Base-by-base conservation (phyloP, 2,329 filamentous ascomycete species). In the Phialophora macrospora region DNA sequence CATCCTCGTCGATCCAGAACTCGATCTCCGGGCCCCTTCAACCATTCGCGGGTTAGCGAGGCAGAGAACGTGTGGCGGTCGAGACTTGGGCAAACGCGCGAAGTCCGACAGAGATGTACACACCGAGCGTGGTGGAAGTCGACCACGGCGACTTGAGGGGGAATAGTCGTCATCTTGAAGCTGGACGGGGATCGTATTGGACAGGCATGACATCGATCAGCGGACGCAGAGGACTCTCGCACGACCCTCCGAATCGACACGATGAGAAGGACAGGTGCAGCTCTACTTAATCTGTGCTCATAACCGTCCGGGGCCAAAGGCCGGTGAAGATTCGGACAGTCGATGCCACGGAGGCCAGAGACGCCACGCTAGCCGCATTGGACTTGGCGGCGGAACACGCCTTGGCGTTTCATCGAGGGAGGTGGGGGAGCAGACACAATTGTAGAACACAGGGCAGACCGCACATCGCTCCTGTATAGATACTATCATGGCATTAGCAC, bases 21-120 rank as follows among this genome's bases (percentile, higher is more conserved):
- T 98, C 93, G 63, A 98, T 90, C 80, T 99, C 95, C 34, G 95
- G 95, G 8, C 95, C 95, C 76, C 88, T 88, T 71, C 48, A 59
- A n/a, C 2, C 46, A 38, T 56, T 54, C 55, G 61, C 69, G 28
- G 9, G 30, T 32, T 24, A 55, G 52, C 30, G 12, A 51, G 20
- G 22, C 22, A n/a, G 4, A 12, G 9, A 26, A 28, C 48, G 4
- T 7, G 38, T 7, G 38, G 38, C 7, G 4, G 4, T 41, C 38
- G 5, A 7, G 38, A 41, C 4, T 41, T 41, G 38, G 14, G 38
- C 38, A n/a, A 17, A 5, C 14, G 14, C 38, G 4, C n/a, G 17
- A 7, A n/a, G 7, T 2, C 38, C 14, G 3, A n/a, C 2, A n/a
- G 20, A 32, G 32, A 32, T 26, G 46, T 22, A 60, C 78, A 74